Percentiles rank a stretch among this genome's conserved stretches.
Evolutionary conservation across 2,329 filamentous ascomycete species (phyloP).

Genomic region (Fusarium transvaalense): DNA sequence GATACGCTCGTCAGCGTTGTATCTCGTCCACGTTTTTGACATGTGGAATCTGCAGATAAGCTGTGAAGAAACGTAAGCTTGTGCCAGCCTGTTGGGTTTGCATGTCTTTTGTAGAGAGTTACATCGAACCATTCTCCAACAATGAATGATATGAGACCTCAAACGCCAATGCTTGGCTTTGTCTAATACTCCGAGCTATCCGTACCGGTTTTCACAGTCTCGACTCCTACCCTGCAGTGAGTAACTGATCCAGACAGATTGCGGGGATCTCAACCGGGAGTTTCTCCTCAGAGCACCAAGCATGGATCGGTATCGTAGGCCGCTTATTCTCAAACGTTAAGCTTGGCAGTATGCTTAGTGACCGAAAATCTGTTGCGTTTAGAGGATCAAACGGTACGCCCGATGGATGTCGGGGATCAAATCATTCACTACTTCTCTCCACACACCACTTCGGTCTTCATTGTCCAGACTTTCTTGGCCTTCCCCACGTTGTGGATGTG

Average conservation of each 20-base stretch:
- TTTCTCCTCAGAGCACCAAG: conserved; percentile 10
- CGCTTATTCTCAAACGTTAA: not conserved
- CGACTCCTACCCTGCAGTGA: conserved; percentile 7
- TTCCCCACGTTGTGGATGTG: conserved; percentile 17
- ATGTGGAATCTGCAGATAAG: conserved; percentile 26
- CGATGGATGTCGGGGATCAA: conserved; percentile 3
- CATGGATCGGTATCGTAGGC: not conserved
- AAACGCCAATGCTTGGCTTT: conserved; percentile 8
- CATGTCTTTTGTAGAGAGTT: not conserved
- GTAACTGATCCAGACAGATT: conserved; percentile 30
- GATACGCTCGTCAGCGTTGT: not conserved
- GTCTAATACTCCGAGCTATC: conserved; percentile 11
- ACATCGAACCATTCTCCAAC: conserved; percentile 16
- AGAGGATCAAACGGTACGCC: not conserved
- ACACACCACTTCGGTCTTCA: conserved; percentile 32
- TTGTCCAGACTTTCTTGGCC: conserved; percentile 27
- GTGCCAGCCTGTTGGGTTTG: conserved; percentile 5
- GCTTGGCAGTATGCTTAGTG: not conserved
- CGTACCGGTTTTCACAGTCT: not conserved
- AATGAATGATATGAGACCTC: not conserved
- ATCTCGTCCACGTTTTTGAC: conserved; percentile 25
- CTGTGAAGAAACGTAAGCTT: not conserved
- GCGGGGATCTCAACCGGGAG: conserved; percentile 23
- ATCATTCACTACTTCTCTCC: not conserved
- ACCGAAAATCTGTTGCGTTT: not conserved